A percentile compares a stretch with the other conserved stretches of the same genome.
These are phyloP conservation scores for Russula virescens DNA, from an alignment of 768 basidiomycete genomes.

Conservation along the genomic window DNA sequence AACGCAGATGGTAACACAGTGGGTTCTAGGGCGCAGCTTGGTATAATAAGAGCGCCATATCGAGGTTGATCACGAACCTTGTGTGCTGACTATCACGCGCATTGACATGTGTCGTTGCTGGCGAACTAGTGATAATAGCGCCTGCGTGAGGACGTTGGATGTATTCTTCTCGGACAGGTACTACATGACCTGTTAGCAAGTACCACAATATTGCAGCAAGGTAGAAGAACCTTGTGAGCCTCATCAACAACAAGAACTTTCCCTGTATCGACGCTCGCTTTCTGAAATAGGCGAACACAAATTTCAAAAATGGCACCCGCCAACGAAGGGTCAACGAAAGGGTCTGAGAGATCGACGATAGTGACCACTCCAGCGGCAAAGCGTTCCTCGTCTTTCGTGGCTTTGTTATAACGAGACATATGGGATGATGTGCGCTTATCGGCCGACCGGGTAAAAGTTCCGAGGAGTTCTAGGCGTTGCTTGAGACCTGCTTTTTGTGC, in stretches of 20 bases:
- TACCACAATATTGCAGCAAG: neutral
- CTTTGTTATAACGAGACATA: neutral
- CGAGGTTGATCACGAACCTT: slow-evolving; percentile 39
- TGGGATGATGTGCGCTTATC: slow-evolving; percentile 18
- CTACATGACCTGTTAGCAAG: slow-evolving; percentile 33
- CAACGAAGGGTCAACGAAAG: slow-evolving; percentile 60
- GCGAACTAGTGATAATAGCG: slow-evolving; percentile 52
- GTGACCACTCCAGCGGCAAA: slow-evolving; percentile 57
- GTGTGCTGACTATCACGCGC: slow-evolving; percentile 69
- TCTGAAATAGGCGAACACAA: slow-evolving; percentile 55
- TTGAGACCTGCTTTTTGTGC: slow-evolving; percentile 51
- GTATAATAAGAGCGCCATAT: neutral
- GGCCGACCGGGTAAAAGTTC: slow-evolving; percentile 45
- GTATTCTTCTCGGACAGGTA: slow-evolving; percentile 48
- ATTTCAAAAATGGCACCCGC: slow-evolving; percentile 72
- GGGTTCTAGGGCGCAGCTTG: slow-evolving; percentile 43
- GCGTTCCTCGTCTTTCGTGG: slow-evolving; percentile 27
- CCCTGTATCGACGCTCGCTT: slow-evolving; percentile 53
- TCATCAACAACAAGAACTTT: slow-evolving; percentile 71
- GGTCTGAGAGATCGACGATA: slow-evolving; percentile 66
- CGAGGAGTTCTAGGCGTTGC: slow-evolving; percentile 58
- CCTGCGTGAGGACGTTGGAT: slow-evolving; percentile 50
- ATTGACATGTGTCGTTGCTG: slow-evolving; percentile 69
- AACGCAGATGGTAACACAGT: slow-evolving; percentile 65
- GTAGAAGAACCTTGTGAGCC: slow-evolving; percentile 55